phyloP scores from a whole-genome alignment of 208 protist genomes.

The Endotrypanum monterogeii region DNA sequence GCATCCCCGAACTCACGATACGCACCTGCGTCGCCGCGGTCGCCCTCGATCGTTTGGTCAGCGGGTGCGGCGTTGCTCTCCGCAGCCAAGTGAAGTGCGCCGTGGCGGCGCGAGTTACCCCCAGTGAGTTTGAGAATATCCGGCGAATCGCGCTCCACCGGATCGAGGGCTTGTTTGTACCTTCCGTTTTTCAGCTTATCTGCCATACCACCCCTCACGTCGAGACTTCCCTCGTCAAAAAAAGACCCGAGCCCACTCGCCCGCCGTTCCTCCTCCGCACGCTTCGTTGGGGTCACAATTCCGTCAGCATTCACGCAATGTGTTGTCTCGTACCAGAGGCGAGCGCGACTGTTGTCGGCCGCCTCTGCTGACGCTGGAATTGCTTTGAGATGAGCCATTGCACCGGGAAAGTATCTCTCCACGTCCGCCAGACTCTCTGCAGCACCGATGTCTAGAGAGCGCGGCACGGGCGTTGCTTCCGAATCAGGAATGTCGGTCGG shows the following conservation, averaged over 20 bases:
- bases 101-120: constrained; percentile 53
- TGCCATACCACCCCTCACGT: constrained; percentile 55
- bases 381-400: constrained; percentile 69
- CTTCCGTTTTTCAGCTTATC: constrained; percentile 21
- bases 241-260: constrained; percentile 43
- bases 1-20: constrained; percentile 71
- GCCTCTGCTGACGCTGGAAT: constrained; percentile 24
- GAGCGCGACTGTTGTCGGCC: constrained; percentile 32
- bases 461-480: constrained; percentile 19
- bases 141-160: constrained; percentile 47
- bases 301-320: constrained; percentile 67
- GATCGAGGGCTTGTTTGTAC: constrained; percentile 11
- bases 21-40: constrained; percentile 26
- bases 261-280: constrained; percentile 20
- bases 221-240: constrained; percentile 79
- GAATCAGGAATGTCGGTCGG: too few relatives aligned
- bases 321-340: constrained; percentile 59
- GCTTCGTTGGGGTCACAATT: constrained; percentile 18
- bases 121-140: constrained; percentile 80
- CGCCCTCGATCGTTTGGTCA: constrained; percentile 74
- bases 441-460: constrained; percentile 53
- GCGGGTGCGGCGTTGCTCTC: constrained; percentile 74
- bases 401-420: constrained; percentile 67
- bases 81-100: constrained; percentile 34
- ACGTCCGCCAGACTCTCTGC: constrained; percentile 56